Evolutionary conservation across 768 basidiomycete genomes (phyloP), one percentile per base, ranked within the genome.

Genomic region (Roridomyces roridus): DNA sequence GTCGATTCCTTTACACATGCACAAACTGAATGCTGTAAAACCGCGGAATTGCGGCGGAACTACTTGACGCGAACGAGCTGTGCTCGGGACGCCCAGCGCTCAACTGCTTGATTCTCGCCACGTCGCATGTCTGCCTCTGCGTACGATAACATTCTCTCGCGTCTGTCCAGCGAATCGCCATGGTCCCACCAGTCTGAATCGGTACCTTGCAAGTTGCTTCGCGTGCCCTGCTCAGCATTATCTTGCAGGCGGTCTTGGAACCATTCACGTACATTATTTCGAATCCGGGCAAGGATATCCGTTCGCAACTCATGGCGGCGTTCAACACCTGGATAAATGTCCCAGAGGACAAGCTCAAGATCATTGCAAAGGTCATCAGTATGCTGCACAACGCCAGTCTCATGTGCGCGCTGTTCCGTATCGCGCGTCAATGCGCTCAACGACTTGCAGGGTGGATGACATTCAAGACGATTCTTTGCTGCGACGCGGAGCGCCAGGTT

Each of bases 341-440:
- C 2, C 91, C 93, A 0, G 69, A 75, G 24, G 81, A 83, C 23
- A 89, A 89, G 69, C 81, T 97, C 17, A 69, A 70, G 24, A 76
- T 90, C 39, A 94, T 99, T 57, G 82, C 87, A 3, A 82, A 81
- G 60, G 84, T 99, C 49, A 91, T 99, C 29, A 87, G 86, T 67
- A 98, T 96, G 94, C 78, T 98, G 18, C 97, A 99, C 65, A 94
- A 88, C 48, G 95, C 96, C 5, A 94, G 92, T 69, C 79, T 99
- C 23, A 81, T 98, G 96, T 95, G 65, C 67, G 83, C 24, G 34
- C 18, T 10, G 14, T 46, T 31, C 39, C 9, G 23, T 25, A 28
- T 29, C 8, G 10, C 11, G 17, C n/a, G 6, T 11, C 15, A 15
- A 40, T 20, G 23, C 15, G 45, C 39, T 31, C 23, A 41, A 5